Conservation (phyloP, 176 grass and related monocot species). For the Triticum turgidum region DNA sequence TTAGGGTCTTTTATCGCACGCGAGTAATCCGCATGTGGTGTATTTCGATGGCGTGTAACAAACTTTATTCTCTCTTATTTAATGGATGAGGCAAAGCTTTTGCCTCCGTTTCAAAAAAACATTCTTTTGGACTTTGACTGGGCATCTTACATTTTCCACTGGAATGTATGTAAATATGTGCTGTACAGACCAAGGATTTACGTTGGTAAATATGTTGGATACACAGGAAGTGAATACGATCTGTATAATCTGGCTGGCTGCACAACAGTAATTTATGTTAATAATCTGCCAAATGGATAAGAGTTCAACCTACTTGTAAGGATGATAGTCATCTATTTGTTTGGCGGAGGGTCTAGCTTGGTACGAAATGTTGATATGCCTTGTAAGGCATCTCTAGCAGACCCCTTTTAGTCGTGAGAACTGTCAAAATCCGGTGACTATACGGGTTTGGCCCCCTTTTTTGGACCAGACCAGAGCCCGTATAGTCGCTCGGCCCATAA, state of each 20-base stretch:
- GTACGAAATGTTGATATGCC: constrained; percentile 17
- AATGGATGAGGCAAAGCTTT: no score
- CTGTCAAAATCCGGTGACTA: no score
- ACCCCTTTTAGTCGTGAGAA: no score
- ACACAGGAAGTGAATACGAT: background rate
- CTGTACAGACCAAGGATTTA: constrained; percentile 1
- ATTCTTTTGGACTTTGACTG: constrained; percentile 42
- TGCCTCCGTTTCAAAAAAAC: background rate
- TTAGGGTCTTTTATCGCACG: no score
- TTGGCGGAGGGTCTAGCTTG: background rate
- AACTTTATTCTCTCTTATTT: no score
- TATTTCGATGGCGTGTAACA: no score
- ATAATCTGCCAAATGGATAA: background rate
- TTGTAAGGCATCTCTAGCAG: background rate
- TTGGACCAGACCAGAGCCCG: no score
- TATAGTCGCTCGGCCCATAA: no score
- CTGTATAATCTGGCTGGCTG: background rate
- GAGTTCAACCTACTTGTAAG: constrained; percentile 4
- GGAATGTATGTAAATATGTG: constrained; percentile 4
- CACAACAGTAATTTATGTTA: background rate
- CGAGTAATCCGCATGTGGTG: no score
- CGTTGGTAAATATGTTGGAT: constrained; percentile 2
- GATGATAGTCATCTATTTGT: background rate
- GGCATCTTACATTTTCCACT: constrained; percentile 11
- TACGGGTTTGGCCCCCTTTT: no score